A percentile compares a stretch with the other conserved stretches of the same genome.
Conservation (phyloP, 257 asterid genomes). For the Ballota nigra region DNA sequence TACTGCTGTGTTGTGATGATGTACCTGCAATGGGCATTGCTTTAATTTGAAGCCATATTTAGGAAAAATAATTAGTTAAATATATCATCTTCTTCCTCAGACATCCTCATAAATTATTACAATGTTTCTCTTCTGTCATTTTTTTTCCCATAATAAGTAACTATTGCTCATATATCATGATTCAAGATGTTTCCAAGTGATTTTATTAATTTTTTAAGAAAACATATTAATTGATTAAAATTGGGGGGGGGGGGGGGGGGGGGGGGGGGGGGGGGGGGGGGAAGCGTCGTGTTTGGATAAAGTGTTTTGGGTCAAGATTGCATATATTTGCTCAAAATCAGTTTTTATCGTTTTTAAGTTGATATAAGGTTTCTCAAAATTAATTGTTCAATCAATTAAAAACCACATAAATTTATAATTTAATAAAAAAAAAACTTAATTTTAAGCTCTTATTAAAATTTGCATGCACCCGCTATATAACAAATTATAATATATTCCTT, state of each 20-base stretch:
- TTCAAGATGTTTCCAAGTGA: background rate
- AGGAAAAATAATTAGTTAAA: background rate
- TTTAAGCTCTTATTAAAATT: no score
- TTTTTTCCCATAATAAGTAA: background rate
- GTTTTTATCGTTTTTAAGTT: no score
- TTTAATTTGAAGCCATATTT: conserved; percentile 14
- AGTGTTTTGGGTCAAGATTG: background rate
- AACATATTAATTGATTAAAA: background rate
- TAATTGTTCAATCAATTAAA: no score
- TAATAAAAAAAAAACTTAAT: no score
- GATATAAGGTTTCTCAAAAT: no score
- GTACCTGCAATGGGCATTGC: conserved; percentile 2
- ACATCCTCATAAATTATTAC: background rate
- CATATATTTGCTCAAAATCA: background rate
- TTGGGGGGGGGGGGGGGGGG: no score
- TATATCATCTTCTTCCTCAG: background rate
- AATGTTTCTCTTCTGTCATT: background rate
- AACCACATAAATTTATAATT: no score
- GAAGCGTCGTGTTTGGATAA: background rate
- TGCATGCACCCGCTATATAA: no score
- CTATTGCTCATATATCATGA: background rate
- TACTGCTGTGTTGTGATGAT: background rate
- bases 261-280: no score
- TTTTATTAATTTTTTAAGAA: no score
- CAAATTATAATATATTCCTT: no score